These are phyloP conservation scores for Citrus maxima DNA, from an alignment of 345 rosid species.

Conservation along the genomic window DNA sequence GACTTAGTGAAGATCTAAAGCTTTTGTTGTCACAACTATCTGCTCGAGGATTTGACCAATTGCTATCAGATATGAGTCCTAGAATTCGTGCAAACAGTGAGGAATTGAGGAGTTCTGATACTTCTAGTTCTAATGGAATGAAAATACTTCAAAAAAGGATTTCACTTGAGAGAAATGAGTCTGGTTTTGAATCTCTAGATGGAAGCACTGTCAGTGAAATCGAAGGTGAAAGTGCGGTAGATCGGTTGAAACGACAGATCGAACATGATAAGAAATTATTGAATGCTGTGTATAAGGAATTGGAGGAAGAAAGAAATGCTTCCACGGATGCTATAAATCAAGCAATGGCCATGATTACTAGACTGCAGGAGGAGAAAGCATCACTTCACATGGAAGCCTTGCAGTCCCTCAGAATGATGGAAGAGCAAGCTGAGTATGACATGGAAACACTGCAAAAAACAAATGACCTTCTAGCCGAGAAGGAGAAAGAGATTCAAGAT, in stretches of 20 bases:
- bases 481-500: constrained; percentile 82
- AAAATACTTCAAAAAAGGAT: constrained; percentile 57
- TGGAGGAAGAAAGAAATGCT: constrained; percentile 96
- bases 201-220: constrained; percentile 77
- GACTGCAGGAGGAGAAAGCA: constrained; percentile 95
- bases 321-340: constrained; percentile 85
- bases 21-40: constrained; percentile 73
- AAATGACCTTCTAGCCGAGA: constrained; percentile 73
- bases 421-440: constrained; percentile 80
- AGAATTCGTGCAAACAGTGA: constrained; percentile 44
- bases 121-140: constrained; percentile 44
- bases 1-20: constrained; percentile 66
- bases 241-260: constrained; percentile 76
- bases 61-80: constrained; percentile 57
- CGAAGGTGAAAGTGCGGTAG: constrained; percentile 77
- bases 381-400: constrained; percentile 87
- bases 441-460: constrained; percentile 84
- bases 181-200: constrained; percentile 66
- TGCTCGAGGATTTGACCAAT: constrained; percentile 60
- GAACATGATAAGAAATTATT: constrained; percentile 71
- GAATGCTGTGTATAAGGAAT: constrained; percentile 60
- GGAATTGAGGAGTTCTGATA: constrained; percentile 42
- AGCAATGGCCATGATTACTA: constrained; percentile 98
- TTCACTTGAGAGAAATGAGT: constrained; percentile 88
- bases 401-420: constrained; percentile 85